phyloP scores from a whole-genome alignment of 768 basidiomycete genomes.

The Rhodosporidiobolus sp. region DNA sequence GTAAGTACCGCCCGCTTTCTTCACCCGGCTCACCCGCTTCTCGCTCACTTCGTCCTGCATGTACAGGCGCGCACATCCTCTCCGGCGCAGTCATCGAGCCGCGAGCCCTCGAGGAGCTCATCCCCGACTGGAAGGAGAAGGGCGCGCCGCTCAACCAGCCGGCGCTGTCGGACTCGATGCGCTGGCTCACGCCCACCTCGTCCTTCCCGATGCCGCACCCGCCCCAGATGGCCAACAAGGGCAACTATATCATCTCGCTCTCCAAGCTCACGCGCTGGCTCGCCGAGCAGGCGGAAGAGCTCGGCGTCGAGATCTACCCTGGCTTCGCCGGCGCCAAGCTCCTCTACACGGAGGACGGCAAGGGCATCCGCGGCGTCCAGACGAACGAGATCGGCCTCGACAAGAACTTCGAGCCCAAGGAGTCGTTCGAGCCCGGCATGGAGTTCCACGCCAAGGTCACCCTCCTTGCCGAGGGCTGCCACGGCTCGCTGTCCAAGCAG shows the following conservation, averaged over 20 bases:
- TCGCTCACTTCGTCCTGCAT: not conserved
- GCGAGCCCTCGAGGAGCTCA: constrained; percentile 78
- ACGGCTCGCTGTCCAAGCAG: constrained; percentile 82
- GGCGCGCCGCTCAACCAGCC: constrained; percentile 77
- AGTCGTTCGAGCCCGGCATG: constrained; percentile 93
- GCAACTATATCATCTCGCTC: constrained; percentile 89
- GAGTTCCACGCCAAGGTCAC: constrained; percentile 88
- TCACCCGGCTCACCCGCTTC: not conserved
- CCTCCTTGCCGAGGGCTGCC: constrained; percentile 89
- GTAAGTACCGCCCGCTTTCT: constrained; percentile 53
- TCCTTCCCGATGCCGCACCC: constrained; percentile 88
- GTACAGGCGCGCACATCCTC: constrained; percentile 81
- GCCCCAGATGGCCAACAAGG: constrained; percentile 91
- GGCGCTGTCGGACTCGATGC: constrained; percentile 76
- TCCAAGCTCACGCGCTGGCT: constrained; percentile 88
- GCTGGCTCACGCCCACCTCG: constrained; percentile 67
- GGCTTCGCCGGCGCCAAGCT: constrained; percentile 90
- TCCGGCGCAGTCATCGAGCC: constrained; percentile 96
- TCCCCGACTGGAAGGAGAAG: constrained; percentile 74
- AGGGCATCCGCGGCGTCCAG: constrained; percentile 69
- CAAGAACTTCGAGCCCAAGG: constrained; percentile 68
- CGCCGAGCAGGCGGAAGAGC: constrained; percentile 72
- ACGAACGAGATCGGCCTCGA: constrained; percentile 95
- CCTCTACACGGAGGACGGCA: constrained; percentile 64
- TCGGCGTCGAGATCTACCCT: constrained; percentile 92